phyloP scores from a whole-genome alignment of 2,329 filamentous ascomycete genomes.

The Teratosphaeria epicoccoides region DNA sequence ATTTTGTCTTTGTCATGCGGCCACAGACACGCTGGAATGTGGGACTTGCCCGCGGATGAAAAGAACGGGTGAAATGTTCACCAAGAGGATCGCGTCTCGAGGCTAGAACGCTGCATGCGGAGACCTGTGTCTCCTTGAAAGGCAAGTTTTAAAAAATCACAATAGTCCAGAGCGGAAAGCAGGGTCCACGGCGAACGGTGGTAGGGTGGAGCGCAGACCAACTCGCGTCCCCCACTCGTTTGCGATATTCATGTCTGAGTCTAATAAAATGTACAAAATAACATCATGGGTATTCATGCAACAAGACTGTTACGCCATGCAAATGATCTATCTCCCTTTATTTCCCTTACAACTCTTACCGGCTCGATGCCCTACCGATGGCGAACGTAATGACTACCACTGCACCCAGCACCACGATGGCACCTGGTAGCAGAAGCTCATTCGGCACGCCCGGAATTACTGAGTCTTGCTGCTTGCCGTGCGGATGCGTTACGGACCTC shows the following conservation, averaged over 20 bases:
- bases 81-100: not conserved
- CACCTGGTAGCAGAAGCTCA: constrained; percentile 82
- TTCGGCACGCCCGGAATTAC: constrained; percentile 87
- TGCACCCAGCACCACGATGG: constrained; percentile 87
- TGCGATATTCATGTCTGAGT: not conserved
- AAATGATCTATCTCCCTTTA: not conserved
- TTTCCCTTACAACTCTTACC: not conserved
- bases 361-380: constrained; percentile 37
- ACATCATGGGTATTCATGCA: not conserved
- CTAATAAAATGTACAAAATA: not conserved
- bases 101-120: not conserved
- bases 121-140: not conserved
- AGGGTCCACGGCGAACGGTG: not conserved
- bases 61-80: not conserved
- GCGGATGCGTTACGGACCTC: constrained; percentile 20
- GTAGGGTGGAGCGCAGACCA: not conserved
- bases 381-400: constrained; percentile 92
- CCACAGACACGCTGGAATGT: not conserved
- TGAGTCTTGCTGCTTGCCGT: constrained; percentile 52
- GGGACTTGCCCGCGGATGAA: not conserved
- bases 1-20: not conserved
- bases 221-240: not conserved
- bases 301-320: not conserved
- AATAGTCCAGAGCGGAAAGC: not conserved
- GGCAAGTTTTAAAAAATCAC: not conserved